Evolutionary conservation across 2,329 filamentous ascomycete genomes (phyloP), one percentile per base, ranked within the genome.

Genomic region (Microdochium bolleyi): DNA sequence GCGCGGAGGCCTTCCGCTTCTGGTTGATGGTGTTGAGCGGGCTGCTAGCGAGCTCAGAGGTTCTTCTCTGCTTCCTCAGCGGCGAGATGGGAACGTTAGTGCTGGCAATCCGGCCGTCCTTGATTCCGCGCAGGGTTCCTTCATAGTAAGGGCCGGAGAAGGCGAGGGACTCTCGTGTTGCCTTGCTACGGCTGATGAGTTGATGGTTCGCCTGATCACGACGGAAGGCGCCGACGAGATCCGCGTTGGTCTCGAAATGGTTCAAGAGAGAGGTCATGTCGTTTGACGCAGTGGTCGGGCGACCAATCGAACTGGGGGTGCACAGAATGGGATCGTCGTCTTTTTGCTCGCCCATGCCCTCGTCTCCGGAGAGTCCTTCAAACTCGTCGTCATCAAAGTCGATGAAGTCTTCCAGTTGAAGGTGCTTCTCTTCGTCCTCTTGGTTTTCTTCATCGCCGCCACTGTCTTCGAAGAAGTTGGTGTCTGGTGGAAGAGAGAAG

Each of bases 151-250:
- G 77, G 50, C 79, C 73, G 51, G 82, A 78, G 65, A 85, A 82
- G 50, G 80, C 76, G 24, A 88, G 73, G 38, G 84, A 83, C 60
- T 86, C 79, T 53, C 79, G 71, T 37, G 80, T 83, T 22, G 79
- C 80, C 61, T 82, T 78, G 62, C 78, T 80, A 68, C 79, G 82
- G 57, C 79, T 67, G 54, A 83, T 80, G 55, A 83, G 71, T 59
- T 82, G 77, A 63, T 81, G 77, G 63, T 82, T 80, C 73, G 74
- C 83, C 64, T 81, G 83, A 66, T 81, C 85, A 57, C 75, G 82
- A 53, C 88, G 88, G 75, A 94, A 95, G 1, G 88, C 87, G 37
- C 87, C 87, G 34, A 94, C 88, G 14, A 86, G 82, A 53, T 84
- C 80, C 9, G 77, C 70, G 54, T 82, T 81, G 58, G 83, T 80